These are phyloP conservation scores for Dissophora globulifera DNA, from an alignment of 192 early-diverging fungal species.

Conservation along the genomic window DNA sequence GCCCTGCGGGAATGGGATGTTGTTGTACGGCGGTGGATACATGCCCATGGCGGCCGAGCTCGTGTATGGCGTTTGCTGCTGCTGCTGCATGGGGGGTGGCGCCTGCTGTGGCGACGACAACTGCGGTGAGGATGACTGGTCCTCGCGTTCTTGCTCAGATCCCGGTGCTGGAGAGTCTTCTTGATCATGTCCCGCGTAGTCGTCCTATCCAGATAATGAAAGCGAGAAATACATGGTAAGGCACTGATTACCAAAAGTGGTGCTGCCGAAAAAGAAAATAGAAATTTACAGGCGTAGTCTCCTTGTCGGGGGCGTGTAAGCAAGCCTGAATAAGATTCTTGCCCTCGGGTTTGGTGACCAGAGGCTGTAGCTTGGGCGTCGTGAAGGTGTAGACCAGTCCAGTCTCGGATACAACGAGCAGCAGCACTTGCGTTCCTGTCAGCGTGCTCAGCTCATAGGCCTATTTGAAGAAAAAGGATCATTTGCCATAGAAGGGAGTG, in stretches of 20 bases:
- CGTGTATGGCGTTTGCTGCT: not conserved
- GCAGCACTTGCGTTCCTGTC: constrained; percentile 94
- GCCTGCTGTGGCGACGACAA: not conserved
- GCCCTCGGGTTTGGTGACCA: constrained; percentile 91
- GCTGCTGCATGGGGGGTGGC: not conserved
- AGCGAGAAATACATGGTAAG: not conserved
- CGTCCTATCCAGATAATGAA: not conserved
- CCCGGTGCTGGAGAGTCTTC: constrained; percentile 9
- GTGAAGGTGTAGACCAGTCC: constrained; percentile 97
- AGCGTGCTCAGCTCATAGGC: constrained; percentile 93
- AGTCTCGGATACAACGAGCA: constrained; percentile 95
- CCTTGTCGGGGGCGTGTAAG: constrained; percentile 84
- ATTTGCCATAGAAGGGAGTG: no score
- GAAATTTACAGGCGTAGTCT: constrained; percentile 11
- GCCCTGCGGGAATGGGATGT: constrained; percentile 40
- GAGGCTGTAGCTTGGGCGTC: constrained; percentile 92
- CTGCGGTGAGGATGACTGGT: constrained; percentile 7
- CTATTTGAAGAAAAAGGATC: no score
- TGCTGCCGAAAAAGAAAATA: not conserved
- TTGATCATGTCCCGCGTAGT: constrained; percentile 1
- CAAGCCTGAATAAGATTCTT: constrained; percentile 95
- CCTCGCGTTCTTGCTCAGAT: constrained; percentile 20
- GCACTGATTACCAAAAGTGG: not conserved
- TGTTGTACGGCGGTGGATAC: constrained; percentile 21
- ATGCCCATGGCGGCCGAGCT: constrained; percentile 8